Conservation (phyloP, 805 yeast genomes). For the Nakazawaea holstii region DNA sequence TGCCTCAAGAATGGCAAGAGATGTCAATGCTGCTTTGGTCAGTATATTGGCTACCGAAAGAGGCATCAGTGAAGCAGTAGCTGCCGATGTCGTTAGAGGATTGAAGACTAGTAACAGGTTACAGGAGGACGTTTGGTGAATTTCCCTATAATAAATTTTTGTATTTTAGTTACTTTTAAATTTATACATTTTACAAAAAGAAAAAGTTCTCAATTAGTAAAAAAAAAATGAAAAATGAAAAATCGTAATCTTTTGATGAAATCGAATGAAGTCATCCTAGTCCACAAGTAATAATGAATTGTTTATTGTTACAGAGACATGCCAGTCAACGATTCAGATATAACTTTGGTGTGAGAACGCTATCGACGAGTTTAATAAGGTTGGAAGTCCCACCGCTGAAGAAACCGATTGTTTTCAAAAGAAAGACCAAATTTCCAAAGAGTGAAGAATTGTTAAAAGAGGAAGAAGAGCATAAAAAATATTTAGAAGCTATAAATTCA, state of each 20-base stretch:
- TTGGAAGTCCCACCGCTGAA: not conserved
- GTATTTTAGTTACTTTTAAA: no score
- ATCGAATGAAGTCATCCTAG: no score
- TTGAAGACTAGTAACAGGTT: slow-evolving; percentile 81
- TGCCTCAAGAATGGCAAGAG: slow-evolving; percentile 93
- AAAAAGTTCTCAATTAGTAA: no score
- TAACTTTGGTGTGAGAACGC: no score
- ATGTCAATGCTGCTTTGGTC: slow-evolving; percentile 69
- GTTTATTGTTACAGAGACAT: no score
- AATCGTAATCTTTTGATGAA: not conserved
- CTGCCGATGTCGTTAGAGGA: slow-evolving; percentile 70
- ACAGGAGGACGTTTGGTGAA: slow-evolving; percentile 97
- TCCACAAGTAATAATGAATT: no score
- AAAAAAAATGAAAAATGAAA: not conserved
- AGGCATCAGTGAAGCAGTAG: slow-evolving; percentile 59
- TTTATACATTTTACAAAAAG: no score
- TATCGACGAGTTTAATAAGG: no score
- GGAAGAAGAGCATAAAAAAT: slow-evolving; percentile 22
- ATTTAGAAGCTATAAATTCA: slow-evolving; percentile 27
- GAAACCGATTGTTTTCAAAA: slow-evolving; percentile 17
- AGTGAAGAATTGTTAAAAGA: slow-evolving; percentile 23
- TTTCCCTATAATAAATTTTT: not conserved
- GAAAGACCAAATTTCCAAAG: slow-evolving; percentile 21
- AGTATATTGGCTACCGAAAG: slow-evolving; percentile 60
- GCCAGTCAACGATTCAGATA: no score